phyloP scores from a whole-genome alignment of 2,329 filamentous ascomycete species.

The Aurifilum marmelostoma region DNA sequence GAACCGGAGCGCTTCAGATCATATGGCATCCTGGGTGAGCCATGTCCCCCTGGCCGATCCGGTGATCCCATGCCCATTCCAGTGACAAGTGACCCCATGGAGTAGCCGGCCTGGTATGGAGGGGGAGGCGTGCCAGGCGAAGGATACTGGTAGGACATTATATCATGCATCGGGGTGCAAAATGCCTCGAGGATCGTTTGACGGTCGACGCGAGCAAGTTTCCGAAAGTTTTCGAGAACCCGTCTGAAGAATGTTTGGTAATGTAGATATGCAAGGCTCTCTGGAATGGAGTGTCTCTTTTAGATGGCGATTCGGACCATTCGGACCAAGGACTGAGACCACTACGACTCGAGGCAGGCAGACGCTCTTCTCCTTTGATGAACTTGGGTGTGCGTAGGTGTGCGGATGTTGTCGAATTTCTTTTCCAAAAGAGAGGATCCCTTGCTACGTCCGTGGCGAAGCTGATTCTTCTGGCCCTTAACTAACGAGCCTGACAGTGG shows the following conservation, averaged over 20 bases:
- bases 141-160: constrained; percentile 56
- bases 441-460: constrained; percentile 11
- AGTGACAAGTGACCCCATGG: constrained; percentile 39
- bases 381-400: neutral
- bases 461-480: constrained; percentile 17
- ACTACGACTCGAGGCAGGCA: neutral
- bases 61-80: constrained; percentile 38
- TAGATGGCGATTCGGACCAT: neutral
- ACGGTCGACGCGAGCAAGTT: constrained; percentile 7
- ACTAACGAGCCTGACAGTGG: neutral
- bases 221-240: constrained; percentile 15
- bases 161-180: constrained; percentile 42
- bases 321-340: neutral
- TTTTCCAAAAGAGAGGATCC: neutral
- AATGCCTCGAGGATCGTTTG: constrained; percentile 14
- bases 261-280: neutral
- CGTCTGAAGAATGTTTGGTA: constrained; percentile 17
- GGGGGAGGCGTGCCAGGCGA: constrained; percentile 41
- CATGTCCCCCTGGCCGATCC: constrained; percentile 23
- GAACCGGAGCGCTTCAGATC: constrained; percentile 55
- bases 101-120: constrained; percentile 44
- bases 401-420: neutral
- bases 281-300: constrained; percentile 12
- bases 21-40: constrained; percentile 38
- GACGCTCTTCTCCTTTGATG: neutral